phyloP scores from a whole-genome alignment of 2,329 filamentous ascomycete genomes.

The Diaporthe vexans region DNA sequence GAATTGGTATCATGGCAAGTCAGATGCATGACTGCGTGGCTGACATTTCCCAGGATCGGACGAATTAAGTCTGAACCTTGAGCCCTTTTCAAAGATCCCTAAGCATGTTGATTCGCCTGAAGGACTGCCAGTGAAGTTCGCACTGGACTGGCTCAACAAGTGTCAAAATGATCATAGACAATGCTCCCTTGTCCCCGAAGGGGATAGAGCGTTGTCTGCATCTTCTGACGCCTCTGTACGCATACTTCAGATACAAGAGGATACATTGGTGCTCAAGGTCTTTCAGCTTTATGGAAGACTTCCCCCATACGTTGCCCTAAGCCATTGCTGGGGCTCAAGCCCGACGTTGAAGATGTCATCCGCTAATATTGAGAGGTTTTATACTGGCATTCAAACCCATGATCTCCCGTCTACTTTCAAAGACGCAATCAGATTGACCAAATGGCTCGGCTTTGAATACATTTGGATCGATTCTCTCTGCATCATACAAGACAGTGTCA shows the following conservation, averaged over 20 bases:
- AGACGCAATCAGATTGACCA: neutral
- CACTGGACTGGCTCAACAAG: neutral
- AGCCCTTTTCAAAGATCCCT: neutral
- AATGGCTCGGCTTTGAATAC: neutral
- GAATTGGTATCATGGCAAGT: too few species aligned
- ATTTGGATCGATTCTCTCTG: neutral
- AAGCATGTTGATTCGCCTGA: too few species aligned
- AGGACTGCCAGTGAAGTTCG: too few species aligned
- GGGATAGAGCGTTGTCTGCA: too few species aligned
- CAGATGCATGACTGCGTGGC: too few species aligned
- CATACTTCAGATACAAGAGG: neutral
- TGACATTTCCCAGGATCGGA: too few species aligned
- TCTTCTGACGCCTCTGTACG: too few species aligned
- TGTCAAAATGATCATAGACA: too few species aligned
- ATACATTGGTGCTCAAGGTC: neutral
- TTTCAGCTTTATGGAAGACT: accelerated
- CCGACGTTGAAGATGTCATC: too few species aligned
- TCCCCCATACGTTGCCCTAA: neutral
- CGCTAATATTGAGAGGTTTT: neutral
- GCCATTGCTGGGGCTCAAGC: conserved; percentile 6
- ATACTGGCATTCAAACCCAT: neutral
- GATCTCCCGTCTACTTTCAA: neutral
- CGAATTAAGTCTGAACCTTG: neutral
- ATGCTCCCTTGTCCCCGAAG: too few species aligned
- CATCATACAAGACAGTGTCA: neutral